Conservation (phyloP, 192 early-diverging fungal species). For the Backusella tuberculispora region DNA sequence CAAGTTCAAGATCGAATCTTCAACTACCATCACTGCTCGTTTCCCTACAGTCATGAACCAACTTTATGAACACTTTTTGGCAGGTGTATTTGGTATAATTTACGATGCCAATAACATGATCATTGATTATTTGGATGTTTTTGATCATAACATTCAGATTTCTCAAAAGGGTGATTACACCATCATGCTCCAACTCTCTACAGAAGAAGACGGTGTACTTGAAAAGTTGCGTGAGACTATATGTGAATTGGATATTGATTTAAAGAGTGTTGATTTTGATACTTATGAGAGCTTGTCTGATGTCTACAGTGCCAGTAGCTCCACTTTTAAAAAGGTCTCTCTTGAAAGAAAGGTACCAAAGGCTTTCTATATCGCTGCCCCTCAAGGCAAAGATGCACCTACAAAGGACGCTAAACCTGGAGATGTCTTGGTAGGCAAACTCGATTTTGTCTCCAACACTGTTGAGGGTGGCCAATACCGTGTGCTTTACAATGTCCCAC, state of each 20-base stretch:
- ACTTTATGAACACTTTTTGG: conserved; percentile 83
- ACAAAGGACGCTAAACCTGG: conserved; percentile 78
- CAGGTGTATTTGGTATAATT: conserved; percentile 68
- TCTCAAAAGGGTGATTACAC: conserved; percentile 83
- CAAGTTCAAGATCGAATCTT: conserved; percentile 62
- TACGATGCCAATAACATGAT: conserved; percentile 84
- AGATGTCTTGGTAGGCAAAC: conserved; percentile 77
- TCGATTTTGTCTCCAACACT: conserved; percentile 56
- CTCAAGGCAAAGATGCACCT: conserved; percentile 48
- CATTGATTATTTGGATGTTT: conserved; percentile 71
- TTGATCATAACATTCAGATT: conserved; percentile 70
- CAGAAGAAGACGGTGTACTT: conserved; percentile 67
- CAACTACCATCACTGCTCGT: conserved; percentile 56
- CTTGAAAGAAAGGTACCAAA: conserved; percentile 56
- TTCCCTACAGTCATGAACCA: conserved; percentile 64
- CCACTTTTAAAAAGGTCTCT: conserved; percentile 47
- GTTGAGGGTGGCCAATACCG: conserved; percentile 53
- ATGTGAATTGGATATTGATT: conserved; percentile 65
- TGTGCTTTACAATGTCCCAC: conserved; percentile 56
- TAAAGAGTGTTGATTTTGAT: conserved; percentile 60
- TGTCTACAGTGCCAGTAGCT: conserved; percentile 48
- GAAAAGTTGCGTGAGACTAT: conserved; percentile 72
- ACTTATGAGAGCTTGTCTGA: conserved; percentile 61
- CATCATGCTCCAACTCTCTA: conserved; percentile 78
- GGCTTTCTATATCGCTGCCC: conserved; percentile 62